Conservation (phyloP, 139 green algal species). For the Klebsormidium nitens region DNA sequence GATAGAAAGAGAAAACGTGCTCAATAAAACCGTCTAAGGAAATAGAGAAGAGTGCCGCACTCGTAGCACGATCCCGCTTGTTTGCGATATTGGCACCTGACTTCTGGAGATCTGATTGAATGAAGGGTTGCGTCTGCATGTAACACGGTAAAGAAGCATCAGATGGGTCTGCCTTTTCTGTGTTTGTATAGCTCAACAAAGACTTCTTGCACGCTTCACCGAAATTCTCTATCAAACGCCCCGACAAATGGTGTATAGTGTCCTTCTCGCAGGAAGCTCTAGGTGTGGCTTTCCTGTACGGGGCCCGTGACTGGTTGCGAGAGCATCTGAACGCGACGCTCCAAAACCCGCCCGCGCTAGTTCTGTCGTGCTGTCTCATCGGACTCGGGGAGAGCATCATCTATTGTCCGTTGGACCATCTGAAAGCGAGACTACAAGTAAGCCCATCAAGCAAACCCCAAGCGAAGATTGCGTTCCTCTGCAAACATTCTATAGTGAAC, state of each 20-base stretch:
- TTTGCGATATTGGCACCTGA: too few relatives aligned
- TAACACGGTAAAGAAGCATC: too few relatives aligned
- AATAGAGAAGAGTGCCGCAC: too few relatives aligned
- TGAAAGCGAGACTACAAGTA: slow-evolving; percentile 30
- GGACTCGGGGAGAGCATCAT: slow-evolving; percentile 22
- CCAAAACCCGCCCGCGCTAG: neutral
- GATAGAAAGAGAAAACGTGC: too few relatives aligned
- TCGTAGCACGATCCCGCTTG: too few relatives aligned
- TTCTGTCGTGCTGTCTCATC: slow-evolving; percentile 25
- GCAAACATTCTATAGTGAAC: neutral
- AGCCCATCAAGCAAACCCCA: neutral
- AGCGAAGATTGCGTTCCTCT: neutral
- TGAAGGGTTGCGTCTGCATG: too few relatives aligned
- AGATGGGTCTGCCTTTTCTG: too few relatives aligned
- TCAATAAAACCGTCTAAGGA: too few relatives aligned
- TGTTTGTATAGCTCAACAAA: too few relatives aligned
- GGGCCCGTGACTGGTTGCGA: neutral
- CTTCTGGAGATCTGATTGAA: too few relatives aligned
- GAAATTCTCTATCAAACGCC: neutral
- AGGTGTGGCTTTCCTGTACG: neutral
- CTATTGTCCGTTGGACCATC: slow-evolving; percentile 33
- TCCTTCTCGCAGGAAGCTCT: neutral
- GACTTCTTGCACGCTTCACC: neutral
- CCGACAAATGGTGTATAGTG: neutral
- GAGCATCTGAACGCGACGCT: neutral